phyloP scores from a whole-genome alignment of 768 basidiomycete species.

The Podaxis sp. region DNA sequence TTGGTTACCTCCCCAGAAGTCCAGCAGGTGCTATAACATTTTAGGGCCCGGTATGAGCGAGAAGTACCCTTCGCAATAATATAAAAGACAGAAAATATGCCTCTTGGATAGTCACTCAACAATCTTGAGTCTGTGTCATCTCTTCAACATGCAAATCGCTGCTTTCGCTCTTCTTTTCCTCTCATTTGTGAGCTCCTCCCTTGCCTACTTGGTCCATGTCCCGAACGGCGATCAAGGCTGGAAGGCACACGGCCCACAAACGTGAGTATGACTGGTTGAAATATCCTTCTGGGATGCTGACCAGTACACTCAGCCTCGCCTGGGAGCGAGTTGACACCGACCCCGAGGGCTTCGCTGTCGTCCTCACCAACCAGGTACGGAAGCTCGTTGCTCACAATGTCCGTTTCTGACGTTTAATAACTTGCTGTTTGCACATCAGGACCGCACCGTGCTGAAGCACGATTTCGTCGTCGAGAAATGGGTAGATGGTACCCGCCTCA shows the following conservation, averaged over 20 bases:
- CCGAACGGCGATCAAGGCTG: slow-evolving; percentile 9
- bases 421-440: not conserved
- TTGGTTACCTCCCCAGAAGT: not conserved
- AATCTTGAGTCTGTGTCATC: not conserved
- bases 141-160: not conserved
- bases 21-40: not conserved
- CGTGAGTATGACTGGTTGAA: not conserved
- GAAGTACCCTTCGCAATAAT: not conserved
- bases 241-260: not conserved
- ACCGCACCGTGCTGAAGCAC: not conserved
- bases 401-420: not conserved
- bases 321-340: slow-evolving; percentile 8
- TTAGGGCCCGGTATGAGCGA: not conserved
- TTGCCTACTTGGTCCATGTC: slow-evolving; percentile 9
- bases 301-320: not conserved
- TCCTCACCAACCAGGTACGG: slow-evolving; percentile 10
- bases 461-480: not conserved
- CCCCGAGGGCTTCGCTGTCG: not conserved
- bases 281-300: not conserved
- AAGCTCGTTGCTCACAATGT: not conserved
- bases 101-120: not conserved
- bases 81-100: not conserved
- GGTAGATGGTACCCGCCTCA: not conserved
- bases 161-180: slow-evolving; percentile 2
- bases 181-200: slow-evolving; percentile 2